Evolutionary conservation across 352 stramenopile species (phyloP), one percentile per base, ranked within the genome.

Genomic region (Phytophthora palmivora): DNA sequence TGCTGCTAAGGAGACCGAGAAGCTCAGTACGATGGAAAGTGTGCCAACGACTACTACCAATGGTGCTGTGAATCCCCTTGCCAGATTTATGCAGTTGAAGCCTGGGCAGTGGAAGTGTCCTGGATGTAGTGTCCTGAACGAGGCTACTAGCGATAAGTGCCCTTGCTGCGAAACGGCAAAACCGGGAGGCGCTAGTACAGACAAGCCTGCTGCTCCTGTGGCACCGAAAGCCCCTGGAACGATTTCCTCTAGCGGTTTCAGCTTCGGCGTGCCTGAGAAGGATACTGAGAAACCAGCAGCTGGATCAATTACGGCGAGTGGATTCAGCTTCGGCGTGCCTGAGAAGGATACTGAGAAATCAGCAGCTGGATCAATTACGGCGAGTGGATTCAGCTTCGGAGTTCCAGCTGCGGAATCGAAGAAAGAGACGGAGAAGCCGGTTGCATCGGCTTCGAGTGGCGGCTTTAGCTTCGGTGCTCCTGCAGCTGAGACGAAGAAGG

Each of bases 101-200:
- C 66, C 78, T n/a, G 87, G 84, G 32, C 87, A 84, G 52, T 95
- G 87, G 87, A 93, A 88, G 45, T 95, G 87, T 24, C 79, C 87
- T n/a, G 84, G 68, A 39, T 95, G 87, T 59, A 72, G 78, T 30
- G 87, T 95, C 3, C 75, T 76, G 21, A 95, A 95, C 41, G 70
- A 81, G 19, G 54, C 58, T 5, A 76, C 70, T 2, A 70, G 78
- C 39, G 44, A 57, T 9, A 94, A 95, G 67, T 95, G 87, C 49
- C 87, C 87, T 14, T 95, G 87, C 58, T 95, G 86, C 33, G 86
- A 95, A 36, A 85, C 79, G 6, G 49, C 49, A 5, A 87, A 90
- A 36, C 84, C 82, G 58, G 49, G 19, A 36, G 66, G 51, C 45
- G 32, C 50, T 18, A 16, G 38, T 33, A 12, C 46, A 28, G 12